Evolutionary conservation across 129 eudicot species (phyloP), one percentile per base, ranked within the genome.

Genomic region (Escallonia rubra): DNA sequence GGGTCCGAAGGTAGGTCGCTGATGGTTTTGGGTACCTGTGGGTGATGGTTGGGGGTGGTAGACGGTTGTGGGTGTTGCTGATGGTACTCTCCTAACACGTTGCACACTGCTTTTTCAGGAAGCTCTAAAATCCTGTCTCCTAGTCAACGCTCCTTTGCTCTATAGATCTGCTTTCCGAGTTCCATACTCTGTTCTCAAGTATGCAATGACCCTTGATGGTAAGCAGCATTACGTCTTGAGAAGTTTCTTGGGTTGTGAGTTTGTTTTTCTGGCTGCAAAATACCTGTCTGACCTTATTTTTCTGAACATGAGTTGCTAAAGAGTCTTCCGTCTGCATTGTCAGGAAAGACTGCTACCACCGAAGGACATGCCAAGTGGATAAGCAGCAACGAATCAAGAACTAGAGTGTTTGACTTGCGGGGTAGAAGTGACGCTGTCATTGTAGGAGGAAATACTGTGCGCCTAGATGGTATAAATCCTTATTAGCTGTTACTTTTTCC

Each of bases 181-280:
- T 68, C 99, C 99, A 54, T 93, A 68, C 79, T 89, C 99, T 34
- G 86, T 89, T 80, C 83, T 93, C 70, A 93, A 93, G 79, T 93
- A 86, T 77, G 99, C 99, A 70, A 93, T 93, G 99, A 93, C 99
- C 70, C 95, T 93, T 74, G 99, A 93, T 52, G 99, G 99, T 93
- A 74, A 83, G 95, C 79, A 72, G n/a, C 54, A 44, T 9, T 43
- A 23, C 34, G 34, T 23, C n/a, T 23, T 23, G 34, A 23, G 34
- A 23, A 23, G 34, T 23, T 23, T 23, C 34, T 23, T 23, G 34
- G 34, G 34, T 23, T 23, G 34, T 23, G 34, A 23, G 34, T 23
- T 23, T 23, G 34, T 23, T 23, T 23, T 23, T 23, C 34, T 23
- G 34, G 34, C 34, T 23, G 1, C 1, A 23, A 23, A 23, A 23